Evolutionary conservation across 345 rosid species (phyloP), one percentile per base, ranked within the genome.

Genomic region (Rhodamnia argentea): DNA sequence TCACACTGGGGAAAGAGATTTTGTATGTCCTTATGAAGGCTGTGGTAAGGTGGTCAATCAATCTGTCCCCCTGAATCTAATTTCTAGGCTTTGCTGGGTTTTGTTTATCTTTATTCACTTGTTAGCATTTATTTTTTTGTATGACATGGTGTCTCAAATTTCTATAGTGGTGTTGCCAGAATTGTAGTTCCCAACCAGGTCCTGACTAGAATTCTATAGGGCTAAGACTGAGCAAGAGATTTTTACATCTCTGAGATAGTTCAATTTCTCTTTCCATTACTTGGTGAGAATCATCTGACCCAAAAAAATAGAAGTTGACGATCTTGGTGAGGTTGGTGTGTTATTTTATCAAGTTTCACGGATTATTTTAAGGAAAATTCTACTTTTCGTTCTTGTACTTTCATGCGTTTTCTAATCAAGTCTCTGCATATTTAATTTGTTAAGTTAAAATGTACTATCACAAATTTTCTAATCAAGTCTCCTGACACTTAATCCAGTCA

Each of bases 1-100:
- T 91, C 99, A 97, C 91, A 96, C 98, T 29, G 99, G 99, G 29
- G 99, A 92, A 86, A 93, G 99, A 86, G 93, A 91, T 85, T 96
- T 88, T 88, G 87, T 97, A 24, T 97, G 99, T 88, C 97, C 99
- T 82, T 92, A 94, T 92, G 98, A 94, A 92, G 99, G 99, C 62
- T 97, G 99, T 91, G 99, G 99, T 87, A 97, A 97, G 99, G 99
- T 97, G 91, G 90, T 89, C 5, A 56, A 81, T 90, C 90, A 84
- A 75, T 75, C 91, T 83, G 59, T 76, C 86, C 85, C 86, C 85
- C 86, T 58, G 83, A 20, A 70, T 62, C 83, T 82, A 53, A 59
- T 81, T 57, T 60, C 13, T 78, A 24, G 62, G 53, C 12, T 84
- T 56, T 84, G 22, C 27, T 57, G 81, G 56, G 37, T 47, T 58